Conservation (phyloP, 352 stramenopile species). For the Globisporangium nagaii region DNA sequence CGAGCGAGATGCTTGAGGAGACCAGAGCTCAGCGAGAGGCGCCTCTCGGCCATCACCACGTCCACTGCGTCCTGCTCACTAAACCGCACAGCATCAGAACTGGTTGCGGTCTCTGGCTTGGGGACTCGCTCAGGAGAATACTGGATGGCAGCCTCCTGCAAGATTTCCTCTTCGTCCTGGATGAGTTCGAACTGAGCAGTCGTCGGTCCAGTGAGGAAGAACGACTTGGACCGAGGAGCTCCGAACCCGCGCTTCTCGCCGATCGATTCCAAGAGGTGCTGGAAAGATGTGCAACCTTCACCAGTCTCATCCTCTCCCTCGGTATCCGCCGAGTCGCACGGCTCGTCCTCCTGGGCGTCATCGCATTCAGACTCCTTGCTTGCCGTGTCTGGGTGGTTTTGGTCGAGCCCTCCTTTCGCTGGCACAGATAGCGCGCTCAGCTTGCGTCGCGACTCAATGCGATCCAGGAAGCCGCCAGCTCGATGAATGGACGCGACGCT, state of each 20-base stretch:
- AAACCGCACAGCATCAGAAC: neutral
- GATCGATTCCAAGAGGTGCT: constrained; percentile 42
- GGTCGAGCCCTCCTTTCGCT: neutral
- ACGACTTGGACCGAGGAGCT: constrained; percentile 5
- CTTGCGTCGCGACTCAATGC: neutral
- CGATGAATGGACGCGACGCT: neutral
- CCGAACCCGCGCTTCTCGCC: constrained; percentile 7
- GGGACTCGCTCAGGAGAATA: neutral
- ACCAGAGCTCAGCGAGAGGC: neutral
- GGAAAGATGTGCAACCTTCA: constrained; percentile 29
- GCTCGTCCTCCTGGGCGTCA: no score
- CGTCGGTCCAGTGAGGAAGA: constrained; percentile 10
- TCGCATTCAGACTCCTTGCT: neutral
- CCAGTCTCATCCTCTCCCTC: neutral
- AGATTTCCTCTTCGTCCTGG: constrained; percentile 10
- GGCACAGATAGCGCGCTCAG: neutral
- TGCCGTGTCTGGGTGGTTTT: neutral
- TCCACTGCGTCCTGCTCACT: constrained; percentile 1
- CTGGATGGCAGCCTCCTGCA: neutral
- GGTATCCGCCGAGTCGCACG: neutral
- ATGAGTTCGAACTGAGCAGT: constrained; percentile 11
- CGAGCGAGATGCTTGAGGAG: neutral
- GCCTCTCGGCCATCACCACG: neutral
- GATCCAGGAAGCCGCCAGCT: neutral
- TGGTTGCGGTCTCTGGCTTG: neutral